Evolutionary conservation across 176 grass and related monocot genomes (phyloP), one percentile per base, ranked within the genome.

Genomic region (Calamus simplicifolius): DNA sequence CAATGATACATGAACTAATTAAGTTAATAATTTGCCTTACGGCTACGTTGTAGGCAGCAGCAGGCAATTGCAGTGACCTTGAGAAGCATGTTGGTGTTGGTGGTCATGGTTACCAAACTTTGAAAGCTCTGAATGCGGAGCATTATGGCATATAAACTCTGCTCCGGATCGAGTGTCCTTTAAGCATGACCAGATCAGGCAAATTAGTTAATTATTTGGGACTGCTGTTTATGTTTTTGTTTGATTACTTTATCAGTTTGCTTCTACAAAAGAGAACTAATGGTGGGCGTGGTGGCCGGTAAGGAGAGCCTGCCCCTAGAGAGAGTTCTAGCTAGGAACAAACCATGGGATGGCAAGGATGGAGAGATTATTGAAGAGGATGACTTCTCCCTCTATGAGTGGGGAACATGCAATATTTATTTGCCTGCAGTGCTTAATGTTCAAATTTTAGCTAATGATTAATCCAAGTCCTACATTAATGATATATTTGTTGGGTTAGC

Each of bases 281-380:
- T 3, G 3, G 64, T 71, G 88, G 94, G 30, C 79, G 74, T 0
- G 88, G 94, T 27, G 94, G n/a, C n/a, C n/a, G n/a, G 94, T 10
- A 98, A 83, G 67, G 94, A 88, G 25, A 98, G 89, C 53, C 84
- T 98, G 51, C 88, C 94, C 58, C 54, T 98, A 16, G 80, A 72
- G 0, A 84, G 57, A 19, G 48, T 61, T 55, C 85, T 84, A 0
- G 71, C 79, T 21, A 50, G 7, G 78, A 78, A 74, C 76, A 0
- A 93, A 57, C 94, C 88, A 75, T 98, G 94, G 94, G 94, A 98
- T 30, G 94, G 94, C 56, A 93, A 98, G 35, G 88, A 98, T 53
- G 94, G 81, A 43, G 88, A 81, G 64, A 57, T 93, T 49, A 72
- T 98, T 19, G 88, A 93, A 69, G 94, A 98, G 72, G 94, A 98